Conservation (phyloP, 1,139 yeast species). For the Kodamaea plutei region DNA sequence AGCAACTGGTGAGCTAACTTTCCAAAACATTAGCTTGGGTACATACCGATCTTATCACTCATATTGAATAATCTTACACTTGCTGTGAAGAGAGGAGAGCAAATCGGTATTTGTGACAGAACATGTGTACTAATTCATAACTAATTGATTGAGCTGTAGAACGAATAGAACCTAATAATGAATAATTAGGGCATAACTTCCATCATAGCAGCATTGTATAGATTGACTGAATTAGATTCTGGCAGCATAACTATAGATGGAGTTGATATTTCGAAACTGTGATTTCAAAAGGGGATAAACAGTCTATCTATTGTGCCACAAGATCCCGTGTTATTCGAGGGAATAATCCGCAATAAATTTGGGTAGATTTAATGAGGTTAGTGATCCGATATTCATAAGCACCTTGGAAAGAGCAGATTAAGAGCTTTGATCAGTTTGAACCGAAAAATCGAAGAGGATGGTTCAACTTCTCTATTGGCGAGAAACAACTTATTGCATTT, state of each 20-base stretch:
- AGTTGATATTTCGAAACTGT: conserved; percentile 35
- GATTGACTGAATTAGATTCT: no score
- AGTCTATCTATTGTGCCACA: conserved; percentile 18
- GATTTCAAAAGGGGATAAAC: conserved; percentile 14
- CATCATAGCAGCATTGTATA: conserved; percentile 60
- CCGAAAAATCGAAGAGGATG: conserved; percentile 38
- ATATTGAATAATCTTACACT: no score
- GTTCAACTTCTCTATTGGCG: conserved; percentile 39
- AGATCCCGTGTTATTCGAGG: conserved; percentile 18
- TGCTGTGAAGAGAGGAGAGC: conserved; percentile 47
- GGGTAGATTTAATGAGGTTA: conserved; percentile 19
- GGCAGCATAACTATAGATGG: no score
- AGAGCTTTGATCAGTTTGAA: conserved; percentile 23
- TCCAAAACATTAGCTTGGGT: no score
- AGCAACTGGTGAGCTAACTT: no score
- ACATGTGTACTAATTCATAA: conserved; percentile 83
- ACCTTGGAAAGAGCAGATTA: conserved; percentile 29
- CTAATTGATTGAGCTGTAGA: no score
- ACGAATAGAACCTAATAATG: no score
- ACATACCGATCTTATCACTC: no score
- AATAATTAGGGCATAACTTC: conserved; percentile 73
- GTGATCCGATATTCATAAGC: conserved; percentile 32
- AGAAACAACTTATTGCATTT: conserved; percentile 39
- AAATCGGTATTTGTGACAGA: conserved; percentile 69
- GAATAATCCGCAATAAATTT: conserved; percentile 12